These are phyloP conservation scores for Ceraceosorus guamensis DNA, from an alignment of 1,284 basidiomycete species.

Conservation along the genomic window DNA sequence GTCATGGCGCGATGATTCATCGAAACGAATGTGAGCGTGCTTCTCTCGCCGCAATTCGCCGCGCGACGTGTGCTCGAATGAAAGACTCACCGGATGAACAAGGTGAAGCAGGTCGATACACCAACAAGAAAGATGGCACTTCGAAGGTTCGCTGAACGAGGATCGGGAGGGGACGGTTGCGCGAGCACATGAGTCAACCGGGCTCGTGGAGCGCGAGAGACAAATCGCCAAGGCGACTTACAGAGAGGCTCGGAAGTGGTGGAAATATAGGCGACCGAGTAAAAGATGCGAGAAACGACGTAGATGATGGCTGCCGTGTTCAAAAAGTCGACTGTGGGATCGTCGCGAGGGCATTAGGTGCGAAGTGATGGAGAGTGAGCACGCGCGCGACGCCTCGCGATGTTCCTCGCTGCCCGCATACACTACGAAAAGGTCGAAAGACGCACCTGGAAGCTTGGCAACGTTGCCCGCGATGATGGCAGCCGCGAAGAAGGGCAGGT, in stretches of 20 bases:
- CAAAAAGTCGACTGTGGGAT: not conserved
- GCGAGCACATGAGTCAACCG: constrained; percentile 1
- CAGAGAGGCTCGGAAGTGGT: not conserved
- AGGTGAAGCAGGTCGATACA: constrained; percentile 15
- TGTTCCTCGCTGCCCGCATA: too few relatives aligned
- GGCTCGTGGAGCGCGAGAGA: not conserved
- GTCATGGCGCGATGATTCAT: too few relatives aligned
- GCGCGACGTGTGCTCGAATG: not conserved
- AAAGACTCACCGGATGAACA: constrained; percentile 7
- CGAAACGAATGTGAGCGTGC: too few relatives aligned
- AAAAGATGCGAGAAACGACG: constrained; percentile 3
- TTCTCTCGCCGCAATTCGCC: too few relatives aligned
- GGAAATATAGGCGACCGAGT: constrained; percentile 4
- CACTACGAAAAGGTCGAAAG: too few relatives aligned
- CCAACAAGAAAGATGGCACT: constrained; percentile 2
- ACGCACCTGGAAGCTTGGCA: constrained; percentile 4
- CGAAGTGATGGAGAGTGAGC: not conserved
- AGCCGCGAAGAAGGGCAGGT: constrained; percentile 5
- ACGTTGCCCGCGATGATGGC: constrained; percentile 6
- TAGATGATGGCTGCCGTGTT: constrained; percentile 7
- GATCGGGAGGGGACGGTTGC: not conserved
- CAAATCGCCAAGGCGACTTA: not conserved
- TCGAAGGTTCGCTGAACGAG: not conserved
- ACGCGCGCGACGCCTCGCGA: too few relatives aligned
- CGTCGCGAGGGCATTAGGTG: not conserved